These are phyloP conservation scores for Puccinia coronata DNA, from an alignment of 1,284 basidiomycete genomes.

Conservation along the genomic window DNA sequence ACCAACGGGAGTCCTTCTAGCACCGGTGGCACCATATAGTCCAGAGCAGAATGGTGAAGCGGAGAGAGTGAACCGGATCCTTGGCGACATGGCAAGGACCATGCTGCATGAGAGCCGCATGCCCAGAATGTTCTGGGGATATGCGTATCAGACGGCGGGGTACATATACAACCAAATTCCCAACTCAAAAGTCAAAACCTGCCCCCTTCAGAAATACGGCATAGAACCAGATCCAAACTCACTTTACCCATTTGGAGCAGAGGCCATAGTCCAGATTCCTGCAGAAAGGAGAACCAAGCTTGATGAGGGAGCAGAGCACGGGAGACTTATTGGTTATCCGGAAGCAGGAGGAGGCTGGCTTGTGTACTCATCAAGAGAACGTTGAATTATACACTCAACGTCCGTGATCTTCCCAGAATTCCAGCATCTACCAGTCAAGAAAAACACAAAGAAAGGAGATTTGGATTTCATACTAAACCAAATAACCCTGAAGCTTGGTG, in stretches of 20 bases:
- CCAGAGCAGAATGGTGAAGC: slow-evolving; percentile 18
- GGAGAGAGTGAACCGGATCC: neutral
- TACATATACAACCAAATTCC: slow-evolving; percentile 1
- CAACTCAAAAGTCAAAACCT: neutral
- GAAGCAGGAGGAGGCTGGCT: slow-evolving; percentile 8
- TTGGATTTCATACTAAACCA: no score
- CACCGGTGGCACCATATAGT: neutral
- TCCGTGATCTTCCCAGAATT: slow-evolving; percentile 2
- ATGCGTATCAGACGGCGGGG: neutral
- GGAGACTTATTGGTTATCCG: neutral
- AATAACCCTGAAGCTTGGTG: no score
- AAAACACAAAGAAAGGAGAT: no score
- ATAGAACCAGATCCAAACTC: neutral
- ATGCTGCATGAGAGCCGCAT: neutral
- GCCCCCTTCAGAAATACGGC: neutral
- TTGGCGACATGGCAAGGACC: neutral
- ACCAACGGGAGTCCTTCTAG: neutral
- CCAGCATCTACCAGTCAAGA: slow-evolving; percentile 1
- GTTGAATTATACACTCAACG: neutral
- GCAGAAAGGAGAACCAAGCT: neutral
- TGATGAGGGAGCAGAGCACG: neutral
- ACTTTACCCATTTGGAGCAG: slow-evolving; percentile 16
- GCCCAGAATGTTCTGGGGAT: neutral
- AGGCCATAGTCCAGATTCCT: neutral
- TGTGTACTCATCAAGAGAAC: neutral